These are phyloP conservation scores for Melanomma pulvis-pyrius DNA, from an alignment of 495 filamentous ascomycete species.

Conservation along the genomic window DNA sequence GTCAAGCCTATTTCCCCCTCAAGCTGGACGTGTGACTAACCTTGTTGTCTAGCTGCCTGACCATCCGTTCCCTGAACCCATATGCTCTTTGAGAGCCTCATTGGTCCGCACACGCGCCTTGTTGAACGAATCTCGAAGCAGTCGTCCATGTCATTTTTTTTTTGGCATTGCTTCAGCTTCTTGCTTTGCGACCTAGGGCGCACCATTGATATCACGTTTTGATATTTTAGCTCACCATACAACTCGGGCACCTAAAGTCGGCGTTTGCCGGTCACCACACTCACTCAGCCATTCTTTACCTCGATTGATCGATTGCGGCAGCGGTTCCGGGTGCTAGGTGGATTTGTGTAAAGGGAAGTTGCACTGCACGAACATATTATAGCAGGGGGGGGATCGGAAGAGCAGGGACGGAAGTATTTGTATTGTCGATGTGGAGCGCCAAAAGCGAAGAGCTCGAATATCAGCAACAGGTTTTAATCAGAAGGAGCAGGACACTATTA, in stretches of 20 bases:
- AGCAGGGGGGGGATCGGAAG: constrained; percentile 5
- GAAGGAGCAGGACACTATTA: constrained; percentile 20
- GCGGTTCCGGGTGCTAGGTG: constrained; percentile 18
- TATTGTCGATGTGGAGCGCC: constrained; percentile 29
- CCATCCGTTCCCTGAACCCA: constrained; percentile 95
- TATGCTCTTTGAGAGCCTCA: constrained; percentile 69
- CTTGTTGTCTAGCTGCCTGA: constrained; percentile 72
- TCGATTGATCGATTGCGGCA: constrained; percentile 25
- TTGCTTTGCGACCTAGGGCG: neutral
- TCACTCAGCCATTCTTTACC: constrained; percentile 33
- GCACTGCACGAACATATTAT: constrained; percentile 22
- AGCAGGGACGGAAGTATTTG: constrained; percentile 12
- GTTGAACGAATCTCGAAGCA: neutral
- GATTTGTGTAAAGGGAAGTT: constrained; percentile 33
- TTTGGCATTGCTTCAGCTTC: constrained; percentile 4
- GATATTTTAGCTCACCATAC: neutral
- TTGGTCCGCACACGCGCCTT: neutral
- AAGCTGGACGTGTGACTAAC: constrained; percentile 17
- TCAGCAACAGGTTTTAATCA: constrained; percentile 18
- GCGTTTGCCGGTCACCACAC: neutral
- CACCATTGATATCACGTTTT: neutral
- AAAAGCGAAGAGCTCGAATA: constrained; percentile 28
- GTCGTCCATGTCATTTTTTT: neutral
- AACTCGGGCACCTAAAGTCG: neutral
- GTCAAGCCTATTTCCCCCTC: constrained; percentile 46